Base-by-base conservation (phyloP, 148 eudicot species). In the Rhododendron vialii region DNA sequence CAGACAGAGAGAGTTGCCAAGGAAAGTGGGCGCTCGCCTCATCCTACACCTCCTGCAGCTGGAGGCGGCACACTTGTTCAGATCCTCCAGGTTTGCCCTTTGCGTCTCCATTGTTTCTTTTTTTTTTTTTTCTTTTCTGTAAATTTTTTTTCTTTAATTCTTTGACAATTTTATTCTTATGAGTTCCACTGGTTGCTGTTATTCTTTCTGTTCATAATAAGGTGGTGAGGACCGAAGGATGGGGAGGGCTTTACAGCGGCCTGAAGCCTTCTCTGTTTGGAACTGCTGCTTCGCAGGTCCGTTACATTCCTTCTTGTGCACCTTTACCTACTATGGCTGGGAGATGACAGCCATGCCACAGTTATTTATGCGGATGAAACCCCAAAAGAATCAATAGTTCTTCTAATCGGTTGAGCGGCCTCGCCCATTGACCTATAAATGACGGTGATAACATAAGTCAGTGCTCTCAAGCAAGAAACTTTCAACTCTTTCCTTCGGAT, bases 171-270 rank as follows among this genome's bases (percentile, higher is more conserved):
- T 63, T 61, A 30, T 47, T 14, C 55, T 74, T 30, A 6, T 7
- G 36, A 51, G 20, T 76, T 38, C 55, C 65, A 33, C 41, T 18
- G 15, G 22, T 41, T 38, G 33, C 67, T 74, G 55, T 22, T 55
- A 59, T 78, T 85, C 35, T 77, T 63, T 74, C 76, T 78, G 38
- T 71, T 30, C 38, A 30, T 30, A 12, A 84, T 69, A 88, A 95
- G 98, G 94, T 94, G 88, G 88, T 95, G 74, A 93, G 86, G 86
- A 89, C 67, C 53, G 99, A 96, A 91, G 99, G 99, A 17, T 88
- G 95, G 92, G 92, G 96, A 88, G 99, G 99, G 85, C 94, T 96
- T 20, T 96, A 95, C 90, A 96, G 96, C 83, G 99, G 99, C n/a
- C 92, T 96, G 88, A 96, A 94, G 91, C 99, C 99, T 87, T 96